A percentile compares a stretch with the other conserved stretches of the same genome.
phyloP scores from a whole-genome alignment of 305 asterid species.

The Caryopteris hybrid region DNA sequence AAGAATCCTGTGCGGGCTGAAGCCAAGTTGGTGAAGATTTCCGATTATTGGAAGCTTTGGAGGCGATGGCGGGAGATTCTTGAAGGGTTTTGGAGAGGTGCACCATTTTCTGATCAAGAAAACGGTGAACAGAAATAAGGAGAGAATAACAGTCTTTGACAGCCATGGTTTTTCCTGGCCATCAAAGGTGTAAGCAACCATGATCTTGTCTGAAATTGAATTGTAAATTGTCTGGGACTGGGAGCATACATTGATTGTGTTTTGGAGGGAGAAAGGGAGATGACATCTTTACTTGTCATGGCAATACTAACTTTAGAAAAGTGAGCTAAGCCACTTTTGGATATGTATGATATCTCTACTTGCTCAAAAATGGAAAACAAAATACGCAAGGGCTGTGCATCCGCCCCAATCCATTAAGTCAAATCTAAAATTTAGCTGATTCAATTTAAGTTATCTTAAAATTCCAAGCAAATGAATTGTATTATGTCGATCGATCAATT shows the following conservation, averaged over 20 bases:
- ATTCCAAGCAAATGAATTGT: no score
- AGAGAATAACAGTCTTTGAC: conserved; percentile 2
- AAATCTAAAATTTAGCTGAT: no score
- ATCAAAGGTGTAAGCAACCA: background rate
- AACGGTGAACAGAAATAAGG: conserved; percentile 12
- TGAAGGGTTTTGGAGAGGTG: conserved; percentile 15
- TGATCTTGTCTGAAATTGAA: conserved; percentile 8
- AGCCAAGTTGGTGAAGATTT: conserved; percentile 44
- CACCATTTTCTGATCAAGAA: conserved; percentile 18
- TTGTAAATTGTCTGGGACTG: background rate
- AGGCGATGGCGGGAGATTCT: conserved; percentile 38
- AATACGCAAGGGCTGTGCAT: no score
- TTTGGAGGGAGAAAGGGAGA: background rate
- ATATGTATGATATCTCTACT: no score
- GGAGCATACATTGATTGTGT: background rate
- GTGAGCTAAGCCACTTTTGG: no score
- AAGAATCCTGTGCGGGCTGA: conserved; percentile 29
- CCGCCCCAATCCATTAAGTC: no score
- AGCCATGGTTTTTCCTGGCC: conserved; percentile 19
- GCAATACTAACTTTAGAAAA: no score
- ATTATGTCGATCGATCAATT: no score
- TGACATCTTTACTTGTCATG: background rate
- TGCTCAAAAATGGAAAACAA: no score
- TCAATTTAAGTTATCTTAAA: no score
- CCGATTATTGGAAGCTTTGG: conserved; percentile 42